Base-by-base conservation (phyloP, 192 early-diverging fungal genomes). In the Coemansia interrupta region DNA sequence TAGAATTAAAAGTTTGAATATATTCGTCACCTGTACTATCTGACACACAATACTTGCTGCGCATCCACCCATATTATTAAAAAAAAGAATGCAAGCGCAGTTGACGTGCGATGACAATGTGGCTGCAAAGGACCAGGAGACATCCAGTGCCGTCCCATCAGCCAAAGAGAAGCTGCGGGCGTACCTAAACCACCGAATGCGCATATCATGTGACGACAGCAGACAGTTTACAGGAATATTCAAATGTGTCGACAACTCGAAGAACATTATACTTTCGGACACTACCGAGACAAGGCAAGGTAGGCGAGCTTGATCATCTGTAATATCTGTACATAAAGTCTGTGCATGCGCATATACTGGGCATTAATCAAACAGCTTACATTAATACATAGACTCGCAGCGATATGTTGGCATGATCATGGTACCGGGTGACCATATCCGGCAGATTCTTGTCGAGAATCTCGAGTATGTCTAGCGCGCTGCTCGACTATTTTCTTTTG, bases 321-420 rank as follows among this genome's bases (percentile, higher is more conserved):
- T 8, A 36, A 36, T 11, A 36, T 36, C 32, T 36, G 9, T 36
- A 36, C 10, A 36, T 8, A 11, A 36, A 36, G 32, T 8, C 9
- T 11, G 5, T 36, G 5, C 10, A 11, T 36, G 32, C 10, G 32
- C 32, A 36, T 36, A 36, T 36, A 36, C 32, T 36, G 10, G 9
- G 32, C 32, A 36, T 36, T 36, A 36, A 2, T 7, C 9, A 11
- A 36, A 36, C 32, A 36, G 1, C 9, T 36, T 11, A 36, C 9
- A 5, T 40, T 11, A 59, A 38, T 59, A 6, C 30, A 19, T 73
- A 78, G 74, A 48, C n/a, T 61, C 20, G 29, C 53, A 64, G 44
- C 74, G 74, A 0, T 54, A 58, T 29, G 74, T 78, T n/a, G 74
- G 74, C 24, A 78, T 78, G 74, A 78, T 71, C 46, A 71, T 78